Evolutionary conservation across 371 early-diverging fungal genomes (phyloP).

Genomic region (Parasitella parasitica): DNA sequence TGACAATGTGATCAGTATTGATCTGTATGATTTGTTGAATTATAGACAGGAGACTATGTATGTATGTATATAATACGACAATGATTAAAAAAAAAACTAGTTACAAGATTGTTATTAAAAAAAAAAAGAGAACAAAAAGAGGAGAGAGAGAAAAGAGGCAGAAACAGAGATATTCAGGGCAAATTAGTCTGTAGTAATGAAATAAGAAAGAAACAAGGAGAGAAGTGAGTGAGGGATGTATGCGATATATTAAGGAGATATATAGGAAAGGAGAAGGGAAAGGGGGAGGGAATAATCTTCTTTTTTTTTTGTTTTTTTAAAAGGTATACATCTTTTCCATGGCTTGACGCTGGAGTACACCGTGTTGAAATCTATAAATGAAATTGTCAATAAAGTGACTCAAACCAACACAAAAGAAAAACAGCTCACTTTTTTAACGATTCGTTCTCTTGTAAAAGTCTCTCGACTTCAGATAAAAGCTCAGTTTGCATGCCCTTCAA

Average conservation of each 20-base stretch:
- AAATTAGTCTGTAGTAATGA: conserved; percentile 2
- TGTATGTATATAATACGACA: background rate
- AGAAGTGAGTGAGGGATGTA: background rate
- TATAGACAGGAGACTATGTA: too few relatives aligned
- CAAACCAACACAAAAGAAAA: background rate
- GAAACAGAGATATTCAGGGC: background rate
- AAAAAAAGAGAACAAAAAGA: background rate
- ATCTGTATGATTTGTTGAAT: too few relatives aligned
- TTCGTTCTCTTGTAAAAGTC: conserved; percentile 49
- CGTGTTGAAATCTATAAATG: conserved; percentile 42
- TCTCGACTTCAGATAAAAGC: conserved; percentile 49
- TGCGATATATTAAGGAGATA: background rate
- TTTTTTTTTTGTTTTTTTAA: too few relatives aligned
- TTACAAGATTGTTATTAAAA: conserved; percentile 1
- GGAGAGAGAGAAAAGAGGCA: background rate
- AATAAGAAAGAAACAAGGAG: background rate
- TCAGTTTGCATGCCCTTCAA: conserved; percentile 46
- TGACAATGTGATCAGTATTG: too few relatives aligned
- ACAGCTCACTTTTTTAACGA: conserved; percentile 49
- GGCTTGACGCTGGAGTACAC: conserved; percentile 51
- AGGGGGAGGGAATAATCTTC: background rate
- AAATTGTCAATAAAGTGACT: background rate
- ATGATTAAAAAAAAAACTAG: background rate
- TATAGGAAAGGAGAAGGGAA: background rate
- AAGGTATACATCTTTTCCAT: conserved; percentile 55